Evolutionary conservation across 495 filamentous ascomycete genomes (phyloP).

Genomic region (Aspergillus ellipticus): DNA sequence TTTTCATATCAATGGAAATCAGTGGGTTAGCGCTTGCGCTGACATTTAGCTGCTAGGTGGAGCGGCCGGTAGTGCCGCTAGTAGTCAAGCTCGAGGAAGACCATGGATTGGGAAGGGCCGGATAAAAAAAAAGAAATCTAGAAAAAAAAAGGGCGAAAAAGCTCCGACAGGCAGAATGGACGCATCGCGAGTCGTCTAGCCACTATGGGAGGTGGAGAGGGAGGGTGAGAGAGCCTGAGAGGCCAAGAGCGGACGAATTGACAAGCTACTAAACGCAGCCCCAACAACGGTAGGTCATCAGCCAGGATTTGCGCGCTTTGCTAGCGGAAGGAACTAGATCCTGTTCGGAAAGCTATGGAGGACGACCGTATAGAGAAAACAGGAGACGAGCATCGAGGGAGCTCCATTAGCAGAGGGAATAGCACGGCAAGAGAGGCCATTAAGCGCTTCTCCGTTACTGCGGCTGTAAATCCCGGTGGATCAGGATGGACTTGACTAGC

Average conservation of each 20-base stretch:
- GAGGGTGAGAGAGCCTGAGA: neutral
- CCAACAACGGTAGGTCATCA: conserved; percentile 10
- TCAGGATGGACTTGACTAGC: conserved; percentile 11
- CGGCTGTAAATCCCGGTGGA: conserved; percentile 21
- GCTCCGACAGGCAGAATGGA: conserved; percentile 7
- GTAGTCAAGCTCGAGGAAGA: neutral
- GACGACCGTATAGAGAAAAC: neutral
- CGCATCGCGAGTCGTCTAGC: conserved; percentile 6
- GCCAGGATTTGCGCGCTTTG: conserved; percentile 6
- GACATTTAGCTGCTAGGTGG: conserved; percentile 10
- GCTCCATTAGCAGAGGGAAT: conserved; percentile 1
- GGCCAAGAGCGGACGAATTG: conserved; percentile 1
- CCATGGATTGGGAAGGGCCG: neutral
- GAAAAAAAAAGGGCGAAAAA: conserved; percentile 1
- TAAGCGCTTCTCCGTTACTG: conserved; percentile 16
- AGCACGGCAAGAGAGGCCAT: conserved; percentile 6
- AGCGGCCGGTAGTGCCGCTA: neutral
- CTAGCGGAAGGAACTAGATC: neutral
- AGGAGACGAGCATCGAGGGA: neutral
- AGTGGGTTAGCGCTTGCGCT: conserved; percentile 18
- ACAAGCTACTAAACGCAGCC: conserved; percentile 9
- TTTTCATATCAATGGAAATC: conserved; percentile 15
- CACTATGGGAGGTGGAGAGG: conserved; percentile 6
- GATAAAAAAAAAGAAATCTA: neutral
- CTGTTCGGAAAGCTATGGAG: conserved; percentile 2